These are phyloP conservation scores for Orychophragmus violaceus DNA, from an alignment of 345 rosid species.

Conservation along the genomic window DNA sequence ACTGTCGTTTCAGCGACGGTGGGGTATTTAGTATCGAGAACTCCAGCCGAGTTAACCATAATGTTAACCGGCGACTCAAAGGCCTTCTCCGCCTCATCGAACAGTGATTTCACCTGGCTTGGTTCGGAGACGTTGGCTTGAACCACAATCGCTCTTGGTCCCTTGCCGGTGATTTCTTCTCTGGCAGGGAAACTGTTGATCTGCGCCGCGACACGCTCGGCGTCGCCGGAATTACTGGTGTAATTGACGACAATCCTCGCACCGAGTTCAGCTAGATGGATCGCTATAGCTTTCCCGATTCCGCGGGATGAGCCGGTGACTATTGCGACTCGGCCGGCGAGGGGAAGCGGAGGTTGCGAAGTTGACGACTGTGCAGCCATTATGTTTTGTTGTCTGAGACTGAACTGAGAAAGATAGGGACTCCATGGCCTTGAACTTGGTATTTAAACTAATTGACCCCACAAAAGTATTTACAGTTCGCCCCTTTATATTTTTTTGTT, in stretches of 20 bases:
- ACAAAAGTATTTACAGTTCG: too few species aligned
- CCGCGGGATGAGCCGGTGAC: conserved; percentile 70
- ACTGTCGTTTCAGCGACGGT: conserved; percentile 41
- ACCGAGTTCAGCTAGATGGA: conserved; percentile 60
- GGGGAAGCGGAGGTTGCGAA: conserved; percentile 16
- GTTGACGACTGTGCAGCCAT: neutral
- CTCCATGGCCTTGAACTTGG: too few species aligned
- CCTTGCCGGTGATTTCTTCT: conserved; percentile 14
- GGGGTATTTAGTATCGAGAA: conserved; percentile 48
- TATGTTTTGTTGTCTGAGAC: too few species aligned
- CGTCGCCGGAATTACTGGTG: conserved; percentile 43
- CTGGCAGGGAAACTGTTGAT: conserved; percentile 36
- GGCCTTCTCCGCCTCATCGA: conserved; percentile 48
- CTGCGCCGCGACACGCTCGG: conserved; percentile 42
- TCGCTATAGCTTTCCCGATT: conserved; percentile 55
- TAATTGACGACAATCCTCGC: conserved; percentile 52
- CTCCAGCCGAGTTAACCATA: conserved; percentile 53
- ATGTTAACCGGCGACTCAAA: conserved; percentile 47
- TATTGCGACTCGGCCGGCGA: conserved; percentile 53
- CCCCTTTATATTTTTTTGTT: too few species aligned
- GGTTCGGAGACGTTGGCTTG: conserved; percentile 56
- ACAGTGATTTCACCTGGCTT: conserved; percentile 51
- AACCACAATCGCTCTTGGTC: conserved; percentile 38
- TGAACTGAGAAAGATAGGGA: too few species aligned
- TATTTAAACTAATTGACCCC: too few species aligned